Percentiles rank a stretch among this genome's conserved stretches.
Conservation (phyloP, 768 basidiomycete genomes). For the Boletus rubescentipes region DNA sequence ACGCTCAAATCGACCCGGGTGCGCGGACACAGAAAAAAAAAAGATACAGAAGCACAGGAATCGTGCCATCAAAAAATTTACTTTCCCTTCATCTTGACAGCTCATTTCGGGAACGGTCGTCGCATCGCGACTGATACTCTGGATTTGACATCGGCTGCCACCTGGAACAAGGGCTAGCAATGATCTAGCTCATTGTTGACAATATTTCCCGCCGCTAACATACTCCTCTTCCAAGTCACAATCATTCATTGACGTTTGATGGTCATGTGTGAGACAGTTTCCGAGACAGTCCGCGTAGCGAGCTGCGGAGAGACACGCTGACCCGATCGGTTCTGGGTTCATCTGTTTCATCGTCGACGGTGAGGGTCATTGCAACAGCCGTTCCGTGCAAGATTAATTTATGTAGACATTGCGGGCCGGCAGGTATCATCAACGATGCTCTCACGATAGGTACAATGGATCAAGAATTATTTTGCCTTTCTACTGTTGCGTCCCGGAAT, state of each 20-base stretch:
- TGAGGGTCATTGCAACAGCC: slow-evolving; percentile 16
- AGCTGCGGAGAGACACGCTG: slow-evolving; percentile 18
- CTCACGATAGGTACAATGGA: slow-evolving; percentile 3
- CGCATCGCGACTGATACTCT: slow-evolving; percentile 13
- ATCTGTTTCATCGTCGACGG: slow-evolving; percentile 29
- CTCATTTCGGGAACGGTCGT: slow-evolving; percentile 20
- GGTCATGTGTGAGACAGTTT: slow-evolving; percentile 23
- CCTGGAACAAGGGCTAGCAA: slow-evolving; percentile 10
- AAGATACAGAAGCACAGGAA: background rate
- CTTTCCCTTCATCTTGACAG: slow-evolving; percentile 18
- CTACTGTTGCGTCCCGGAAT: background rate
- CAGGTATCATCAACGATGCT: background rate
- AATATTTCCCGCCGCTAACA: slow-evolving; percentile 14
- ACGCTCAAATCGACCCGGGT: background rate
- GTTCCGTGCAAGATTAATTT: background rate
- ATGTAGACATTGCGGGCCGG: background rate
- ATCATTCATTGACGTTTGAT: slow-evolving; percentile 26
- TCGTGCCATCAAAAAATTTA: background rate
- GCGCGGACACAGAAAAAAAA: background rate
- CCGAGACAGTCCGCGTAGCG: slow-evolving; percentile 20
- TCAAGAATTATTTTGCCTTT: background rate
- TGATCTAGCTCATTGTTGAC: slow-evolving; percentile 28
- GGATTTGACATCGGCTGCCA: slow-evolving; percentile 26
- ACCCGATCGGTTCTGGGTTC: background rate
- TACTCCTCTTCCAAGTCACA: slow-evolving; percentile 4